Percentiles rank a stretch among this genome's conserved stretches.
Conservation (phyloP, 176 grass and related monocot species). For the Hsuehochloa calcarea region DNA sequence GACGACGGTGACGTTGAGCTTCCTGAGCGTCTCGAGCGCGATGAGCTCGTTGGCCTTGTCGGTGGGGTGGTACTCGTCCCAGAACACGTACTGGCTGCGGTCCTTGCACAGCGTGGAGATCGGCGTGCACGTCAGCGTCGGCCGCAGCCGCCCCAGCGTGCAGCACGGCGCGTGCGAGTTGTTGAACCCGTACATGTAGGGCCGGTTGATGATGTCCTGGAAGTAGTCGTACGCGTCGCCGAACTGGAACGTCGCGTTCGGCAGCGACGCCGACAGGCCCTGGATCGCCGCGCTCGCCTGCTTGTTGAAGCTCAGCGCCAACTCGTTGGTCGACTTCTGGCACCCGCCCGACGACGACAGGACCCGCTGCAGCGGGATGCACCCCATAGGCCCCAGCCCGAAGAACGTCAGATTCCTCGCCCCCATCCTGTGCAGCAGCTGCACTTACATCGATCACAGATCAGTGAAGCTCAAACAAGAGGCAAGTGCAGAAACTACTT, state of each 20-base stretch:
- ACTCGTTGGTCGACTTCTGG: constrained; percentile 80
- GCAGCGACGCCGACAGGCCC: constrained; percentile 44
- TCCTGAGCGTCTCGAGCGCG: constrained; percentile 63
- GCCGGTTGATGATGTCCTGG: constrained; percentile 78
- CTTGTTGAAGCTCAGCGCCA: constrained; percentile 69
- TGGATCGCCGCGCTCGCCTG: constrained; percentile 35
- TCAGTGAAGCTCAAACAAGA: not conserved
- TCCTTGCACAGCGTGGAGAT: constrained; percentile 81
- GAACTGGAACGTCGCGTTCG: constrained; percentile 69
- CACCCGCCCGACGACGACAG: constrained; percentile 60
- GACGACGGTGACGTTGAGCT: constrained; percentile 63
- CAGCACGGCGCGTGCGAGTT: constrained; percentile 80
- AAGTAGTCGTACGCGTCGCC: constrained; percentile 86
- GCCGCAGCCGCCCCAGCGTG: constrained; percentile 64
- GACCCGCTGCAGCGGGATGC: constrained; percentile 85
- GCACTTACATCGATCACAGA: not conserved
- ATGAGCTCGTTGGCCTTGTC: constrained; percentile 94
- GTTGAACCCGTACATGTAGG: constrained; percentile 68
- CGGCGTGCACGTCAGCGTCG: constrained; percentile 85
- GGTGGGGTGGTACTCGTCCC: constrained; percentile 97
- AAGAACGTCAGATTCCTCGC: constrained; percentile 80
- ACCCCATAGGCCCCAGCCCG: constrained; percentile 85
- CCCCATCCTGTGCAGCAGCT: constrained; percentile 55
- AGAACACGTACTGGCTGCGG: constrained; percentile 85
- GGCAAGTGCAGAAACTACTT: no score